A percentile compares a stretch with the other conserved stretches of the same genome.
Evolutionary conservation across 2,329 filamentous ascomycete genomes (phyloP).

Genomic region (Hortaea sp.): DNA sequence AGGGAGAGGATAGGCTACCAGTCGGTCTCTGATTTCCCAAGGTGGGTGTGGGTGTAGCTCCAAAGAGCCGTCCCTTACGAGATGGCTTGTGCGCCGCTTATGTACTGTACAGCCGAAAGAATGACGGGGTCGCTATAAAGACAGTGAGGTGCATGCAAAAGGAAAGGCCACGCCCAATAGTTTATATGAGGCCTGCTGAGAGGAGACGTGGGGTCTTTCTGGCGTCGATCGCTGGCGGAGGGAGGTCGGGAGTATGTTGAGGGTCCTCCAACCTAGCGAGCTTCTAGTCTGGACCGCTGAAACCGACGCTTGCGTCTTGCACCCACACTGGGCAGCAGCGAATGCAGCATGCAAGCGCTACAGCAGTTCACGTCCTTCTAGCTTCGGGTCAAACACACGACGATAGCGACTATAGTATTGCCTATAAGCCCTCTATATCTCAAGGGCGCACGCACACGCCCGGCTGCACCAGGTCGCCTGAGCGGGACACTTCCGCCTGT

Average conservation of each 20-base stretch:
- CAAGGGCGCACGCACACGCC: too few relatives aligned
- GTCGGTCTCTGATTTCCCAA: too few relatives aligned
- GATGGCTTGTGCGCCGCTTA: background rate
- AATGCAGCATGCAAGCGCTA: too few relatives aligned
- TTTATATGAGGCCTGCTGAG: background rate
- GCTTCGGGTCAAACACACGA: too few relatives aligned
- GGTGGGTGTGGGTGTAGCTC: background rate
- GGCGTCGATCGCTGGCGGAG: background rate
- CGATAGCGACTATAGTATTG: too few relatives aligned
- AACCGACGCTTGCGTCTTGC: background rate
- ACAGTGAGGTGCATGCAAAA: background rate
- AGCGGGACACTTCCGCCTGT: too few relatives aligned
- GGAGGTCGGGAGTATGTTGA: background rate
- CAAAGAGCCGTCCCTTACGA: background rate
- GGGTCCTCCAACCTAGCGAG: background rate
- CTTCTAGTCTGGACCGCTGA: background rate
- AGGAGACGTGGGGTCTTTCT: background rate
- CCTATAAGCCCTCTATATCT: too few relatives aligned
- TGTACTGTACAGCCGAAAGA: background rate
- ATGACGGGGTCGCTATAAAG: slow-evolving; percentile 1
- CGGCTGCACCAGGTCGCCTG: too few relatives aligned
- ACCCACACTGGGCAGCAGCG: background rate
- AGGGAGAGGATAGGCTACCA: too few relatives aligned
- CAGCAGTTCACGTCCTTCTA: too few relatives aligned
- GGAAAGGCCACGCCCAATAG: background rate